Percentiles rank a stretch among this genome's conserved stretches.
phyloP scores from a whole-genome alignment of 331 rosid genomes.

The Rosa hybrid region DNA sequence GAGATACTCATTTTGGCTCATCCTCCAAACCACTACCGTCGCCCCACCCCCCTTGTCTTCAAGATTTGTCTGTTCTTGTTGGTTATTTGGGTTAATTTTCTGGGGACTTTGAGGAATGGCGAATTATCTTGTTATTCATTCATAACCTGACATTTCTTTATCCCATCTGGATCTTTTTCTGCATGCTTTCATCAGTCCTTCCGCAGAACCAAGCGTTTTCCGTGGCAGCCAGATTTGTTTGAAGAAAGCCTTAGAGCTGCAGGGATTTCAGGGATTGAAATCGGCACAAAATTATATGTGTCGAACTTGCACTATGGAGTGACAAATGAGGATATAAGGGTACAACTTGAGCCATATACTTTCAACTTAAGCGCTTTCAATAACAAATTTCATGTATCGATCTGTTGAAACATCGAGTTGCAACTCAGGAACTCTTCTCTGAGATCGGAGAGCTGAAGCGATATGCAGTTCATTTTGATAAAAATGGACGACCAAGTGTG shows the following conservation, averaged over 20 bases:
- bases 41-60: slow-evolving; percentile 27
- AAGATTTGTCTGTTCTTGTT: slow-evolving; percentile 46
- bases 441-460: slow-evolving; percentile 91
- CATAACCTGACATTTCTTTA: slow-evolving; percentile 77
- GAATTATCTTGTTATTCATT: slow-evolving; percentile 66
- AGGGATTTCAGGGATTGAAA: slow-evolving; percentile 78
- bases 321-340: slow-evolving; percentile 97
- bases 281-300: slow-evolving; percentile 87
- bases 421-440: slow-evolving; percentile 90
- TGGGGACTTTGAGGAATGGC: slow-evolving; percentile 84
- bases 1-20: slow-evolving; percentile 71
- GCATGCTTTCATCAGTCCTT: slow-evolving; percentile 86
- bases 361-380: slow-evolving; percentile 41
- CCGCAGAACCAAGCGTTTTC: slow-evolving; percentile 82
- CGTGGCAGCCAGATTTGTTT: slow-evolving; percentile 86
- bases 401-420: slow-evolving; percentile 59
- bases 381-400: slow-evolving; percentile 32
- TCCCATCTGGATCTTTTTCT: slow-evolving; percentile 77
- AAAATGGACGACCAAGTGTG: slow-evolving; percentile 76
- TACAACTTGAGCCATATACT: slow-evolving; percentile 51
- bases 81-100: slow-evolving; percentile 67
- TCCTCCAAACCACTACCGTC: slow-evolving; percentile 45
- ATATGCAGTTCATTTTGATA: slow-evolving; percentile 90
- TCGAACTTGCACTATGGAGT: slow-evolving; percentile 69
- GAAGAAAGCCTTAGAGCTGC: slow-evolving; percentile 98